phyloP scores from a whole-genome alignment of 208 protist genomes.

The Leishmania aethiopica region DNA sequence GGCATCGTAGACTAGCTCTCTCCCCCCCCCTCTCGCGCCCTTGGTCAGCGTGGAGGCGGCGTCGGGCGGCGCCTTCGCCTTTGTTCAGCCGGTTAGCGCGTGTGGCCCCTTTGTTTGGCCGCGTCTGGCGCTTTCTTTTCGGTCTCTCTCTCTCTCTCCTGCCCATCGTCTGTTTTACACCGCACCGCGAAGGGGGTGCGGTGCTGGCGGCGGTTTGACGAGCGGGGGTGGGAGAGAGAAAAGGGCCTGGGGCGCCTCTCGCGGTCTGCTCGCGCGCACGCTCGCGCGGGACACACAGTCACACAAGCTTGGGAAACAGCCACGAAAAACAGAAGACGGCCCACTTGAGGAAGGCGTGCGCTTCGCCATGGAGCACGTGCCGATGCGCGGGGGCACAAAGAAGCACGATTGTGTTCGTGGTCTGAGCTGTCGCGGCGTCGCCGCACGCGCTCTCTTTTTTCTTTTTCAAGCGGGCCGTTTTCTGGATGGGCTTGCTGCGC shows the following conservation, averaged over 20 bases:
- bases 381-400: neutral
- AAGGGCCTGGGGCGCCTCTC: neutral
- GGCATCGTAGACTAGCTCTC: constrained; percentile 55
- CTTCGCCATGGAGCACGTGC: neutral
- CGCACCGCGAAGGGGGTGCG: neutral
- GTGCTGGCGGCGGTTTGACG: neutral
- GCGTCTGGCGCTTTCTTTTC: neutral
- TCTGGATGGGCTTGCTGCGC: neutral
- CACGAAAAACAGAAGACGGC: neutral
- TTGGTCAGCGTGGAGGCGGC: neutral
- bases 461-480: neutral
- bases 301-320: neutral
- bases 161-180: neutral
- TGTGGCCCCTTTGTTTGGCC: neutral
- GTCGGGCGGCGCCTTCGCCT: neutral
- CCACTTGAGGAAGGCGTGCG: neutral
- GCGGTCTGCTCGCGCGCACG: neutral
- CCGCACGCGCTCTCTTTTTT: neutral
- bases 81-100: neutral
- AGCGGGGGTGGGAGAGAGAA: neutral
- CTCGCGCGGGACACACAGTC: neutral
- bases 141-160: neutral
- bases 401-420: neutral
- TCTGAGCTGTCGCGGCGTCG: neutral
- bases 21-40: neutral